Evolutionary conservation across 768 basidiomycete genomes (phyloP).

Genomic region (Mycena venus): DNA sequence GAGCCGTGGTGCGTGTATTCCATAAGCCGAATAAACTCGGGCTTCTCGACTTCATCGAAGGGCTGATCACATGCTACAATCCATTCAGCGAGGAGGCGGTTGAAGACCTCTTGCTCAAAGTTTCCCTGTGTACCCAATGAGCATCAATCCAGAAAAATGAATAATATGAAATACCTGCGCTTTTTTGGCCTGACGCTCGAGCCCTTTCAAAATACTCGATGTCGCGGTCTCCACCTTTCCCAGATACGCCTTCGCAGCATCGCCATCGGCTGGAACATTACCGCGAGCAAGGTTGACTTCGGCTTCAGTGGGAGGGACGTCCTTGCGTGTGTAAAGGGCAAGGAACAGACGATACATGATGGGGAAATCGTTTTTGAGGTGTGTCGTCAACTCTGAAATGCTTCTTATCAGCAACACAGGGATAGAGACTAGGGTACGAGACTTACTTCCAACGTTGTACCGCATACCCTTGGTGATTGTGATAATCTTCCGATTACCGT

Average conservation of each 20-base stretch:
- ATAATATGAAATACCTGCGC: neutral
- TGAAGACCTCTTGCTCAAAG: neutral
- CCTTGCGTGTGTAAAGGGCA: neutral
- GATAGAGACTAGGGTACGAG: neutral
- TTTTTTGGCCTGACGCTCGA: neutral
- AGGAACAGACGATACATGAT: neutral
- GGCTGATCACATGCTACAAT: neutral
- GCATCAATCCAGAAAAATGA: neutral
- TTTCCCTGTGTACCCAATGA: neutral
- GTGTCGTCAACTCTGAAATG: constrained; percentile 4
- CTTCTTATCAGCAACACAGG: neutral
- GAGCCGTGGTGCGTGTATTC: too few relatives aligned
- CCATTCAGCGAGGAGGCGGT: neutral
- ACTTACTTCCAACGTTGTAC: constrained; percentile 26
- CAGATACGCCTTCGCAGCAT: neutral
- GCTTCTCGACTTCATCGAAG: neutral
- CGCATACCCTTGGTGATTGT: constrained; percentile 30
- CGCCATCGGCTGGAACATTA: neutral
- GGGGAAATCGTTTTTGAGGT: constrained; percentile 5
- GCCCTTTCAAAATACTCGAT: neutral
- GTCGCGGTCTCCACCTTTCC: constrained; percentile 2
- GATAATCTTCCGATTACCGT: constrained; percentile 15
- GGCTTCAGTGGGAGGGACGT: neutral
- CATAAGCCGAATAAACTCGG: neutral
- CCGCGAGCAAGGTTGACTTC: constrained; percentile 2